phyloP scores from a whole-genome alignment of 2,329 filamentous ascomycete species.

The Talaromyces verruculosus region DNA sequence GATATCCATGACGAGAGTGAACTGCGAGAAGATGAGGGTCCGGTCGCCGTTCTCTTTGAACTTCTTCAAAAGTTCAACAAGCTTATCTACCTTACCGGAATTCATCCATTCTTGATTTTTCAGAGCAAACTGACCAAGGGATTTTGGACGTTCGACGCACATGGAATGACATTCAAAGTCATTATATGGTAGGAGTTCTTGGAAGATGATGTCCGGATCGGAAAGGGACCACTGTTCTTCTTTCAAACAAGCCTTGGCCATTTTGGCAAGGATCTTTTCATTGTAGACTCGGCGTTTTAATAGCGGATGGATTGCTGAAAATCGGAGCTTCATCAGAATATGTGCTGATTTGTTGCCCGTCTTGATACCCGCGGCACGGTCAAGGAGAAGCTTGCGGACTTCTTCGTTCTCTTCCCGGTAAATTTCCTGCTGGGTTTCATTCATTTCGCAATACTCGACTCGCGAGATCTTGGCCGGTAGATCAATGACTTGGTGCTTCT shows the following conservation, averaged over 20 bases:
- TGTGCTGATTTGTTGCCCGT: conserved; percentile 59
- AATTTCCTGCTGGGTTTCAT: conserved; percentile 66
- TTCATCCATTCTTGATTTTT: conserved; percentile 66
- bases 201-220: conserved; percentile 53
- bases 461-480: conserved; percentile 76
- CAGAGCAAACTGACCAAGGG: conserved; percentile 57
- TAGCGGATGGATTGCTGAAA: conserved; percentile 87
- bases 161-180: conserved; percentile 64
- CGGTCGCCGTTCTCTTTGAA: conserved; percentile 82
- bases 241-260: conserved; percentile 73
- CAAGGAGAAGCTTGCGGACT: conserved; percentile 60
- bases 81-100: conserved; percentile 80
- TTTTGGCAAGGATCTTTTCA: conserved; percentile 71
- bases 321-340: conserved; percentile 84
- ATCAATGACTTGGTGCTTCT: conserved; percentile 89
- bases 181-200: conserved; percentile 56
- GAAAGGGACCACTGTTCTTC: conserved; percentile 58
- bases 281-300: conserved; percentile 80
- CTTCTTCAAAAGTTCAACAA: conserved; percentile 69
- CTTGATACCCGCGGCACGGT: conserved; percentile 57
- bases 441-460: conserved; percentile 80
- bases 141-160: conserved; percentile 54
- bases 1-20: conserved; percentile 87
- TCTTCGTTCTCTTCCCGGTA: conserved; percentile 70
- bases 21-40: conserved; percentile 88